Conservation (phyloP, 1,284 basidiomycete species). For the Stereum hirsutum region DNA sequence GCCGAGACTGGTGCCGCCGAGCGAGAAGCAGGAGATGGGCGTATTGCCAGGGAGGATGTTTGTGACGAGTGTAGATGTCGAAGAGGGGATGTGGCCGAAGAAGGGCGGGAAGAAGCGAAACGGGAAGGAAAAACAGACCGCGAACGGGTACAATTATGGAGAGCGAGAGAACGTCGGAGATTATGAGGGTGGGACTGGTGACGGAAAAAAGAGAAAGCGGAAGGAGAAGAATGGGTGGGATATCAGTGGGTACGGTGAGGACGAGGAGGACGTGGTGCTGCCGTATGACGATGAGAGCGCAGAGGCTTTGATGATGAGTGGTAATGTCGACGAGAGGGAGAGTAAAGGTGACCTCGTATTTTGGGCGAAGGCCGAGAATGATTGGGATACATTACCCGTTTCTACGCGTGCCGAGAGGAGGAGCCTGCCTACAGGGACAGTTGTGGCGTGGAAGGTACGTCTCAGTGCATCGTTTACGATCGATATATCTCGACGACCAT, state of each 20-base stretch:
- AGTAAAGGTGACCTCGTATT: too few species aligned
- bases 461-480: background rate
- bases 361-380: conserved; percentile 29
- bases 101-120: conserved; percentile 1
- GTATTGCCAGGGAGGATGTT: conserved; percentile 51
- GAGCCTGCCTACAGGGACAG: conserved; percentile 23
- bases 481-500: background rate
- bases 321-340: conserved; percentile 24
- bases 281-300: conserved; percentile 14
- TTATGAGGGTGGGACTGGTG: too few species aligned
- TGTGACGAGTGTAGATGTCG: conserved; percentile 61
- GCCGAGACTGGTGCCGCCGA: conserved; percentile 51
- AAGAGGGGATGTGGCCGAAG: conserved; percentile 28
- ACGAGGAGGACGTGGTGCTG: conserved; percentile 12
- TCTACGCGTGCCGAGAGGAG: conserved; percentile 19
- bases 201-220: conserved; percentile 18
- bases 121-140: background rate
- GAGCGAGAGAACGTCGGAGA: too few species aligned
- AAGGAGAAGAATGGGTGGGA: conserved; percentile 13
- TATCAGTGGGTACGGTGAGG: too few species aligned
- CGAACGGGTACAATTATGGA: too few species aligned
- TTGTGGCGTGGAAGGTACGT: conserved; percentile 48
- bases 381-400: conserved; percentile 33
- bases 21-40: conserved; percentile 41
- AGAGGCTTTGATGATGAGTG: background rate